Evolutionary conservation across 2,329 filamentous ascomycete species (phyloP), one percentile per base, ranked within the genome.

Genomic region (Hymenoscyphus infarciens): DNA sequence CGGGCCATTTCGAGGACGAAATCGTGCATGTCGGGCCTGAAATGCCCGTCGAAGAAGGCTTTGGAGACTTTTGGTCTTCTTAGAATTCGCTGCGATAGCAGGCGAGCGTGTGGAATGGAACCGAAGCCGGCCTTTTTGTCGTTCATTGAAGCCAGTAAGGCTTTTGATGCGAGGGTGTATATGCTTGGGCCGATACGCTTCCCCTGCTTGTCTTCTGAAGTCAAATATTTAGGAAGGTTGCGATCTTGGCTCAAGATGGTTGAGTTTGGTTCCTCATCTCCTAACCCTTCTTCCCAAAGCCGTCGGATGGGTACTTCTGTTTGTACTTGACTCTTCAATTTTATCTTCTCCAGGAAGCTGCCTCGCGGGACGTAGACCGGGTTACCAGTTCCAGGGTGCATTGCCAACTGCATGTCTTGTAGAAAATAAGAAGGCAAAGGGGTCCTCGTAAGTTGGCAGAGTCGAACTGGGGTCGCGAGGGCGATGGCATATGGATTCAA

Each of bases 401-500:
- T 71, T 13, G 86, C 76, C 1, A 86, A 70, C 31, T 81, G 79
- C 64, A 91, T 86, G 35, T 83, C 78, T 61, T 89, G 83, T 4
- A 91, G 76, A 71, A 91, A 88, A 69, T 82, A 85, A 15, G 74
- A 75, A 1, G 89, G 89, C 6, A 91, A 74, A 1, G 71, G 70
- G 0, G 73, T 71, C 0, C 69, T 64, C 1, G 86, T 85, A 35
- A 82, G 71, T 25, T 74, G 70, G 69, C 87, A 90, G 62, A 73
- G 68, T 60, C 89, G 85, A 25, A 87, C 62, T 0, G 86, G 84
- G 0, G 83, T 82, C 33, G 83, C 83, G 25, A 92, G 80, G 6
- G 86, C 83, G 54, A 80, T 80, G 2, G 88, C 89, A 68, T 84
- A 91, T 2, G 87, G 79, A 67, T 90, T 92, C 42, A 79, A 79